Percentiles rank a stretch among this genome's conserved stretches.
Evolutionary conservation across 345 rosid species (phyloP).

Genomic region (Camelina sativa): DNA sequence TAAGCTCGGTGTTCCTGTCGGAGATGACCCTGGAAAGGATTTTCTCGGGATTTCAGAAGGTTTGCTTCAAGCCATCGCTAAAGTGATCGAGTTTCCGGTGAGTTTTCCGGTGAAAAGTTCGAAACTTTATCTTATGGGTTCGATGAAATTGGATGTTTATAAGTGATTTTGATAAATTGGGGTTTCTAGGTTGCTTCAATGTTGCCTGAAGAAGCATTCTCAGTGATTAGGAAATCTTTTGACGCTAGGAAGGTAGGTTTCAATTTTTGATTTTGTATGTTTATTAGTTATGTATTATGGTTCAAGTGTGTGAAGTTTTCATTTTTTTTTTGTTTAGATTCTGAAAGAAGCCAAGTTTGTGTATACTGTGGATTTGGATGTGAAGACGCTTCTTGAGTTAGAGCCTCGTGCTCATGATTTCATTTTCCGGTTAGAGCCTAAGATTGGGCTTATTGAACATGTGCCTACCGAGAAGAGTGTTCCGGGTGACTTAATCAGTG

Average conservation of each 20-base stretch:
- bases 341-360: conserved; percentile 89
- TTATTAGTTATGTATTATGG: background rate
- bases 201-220: conserved; percentile 83
- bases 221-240: conserved; percentile 83
- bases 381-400: conserved; percentile 64
- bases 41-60: conserved; percentile 64
- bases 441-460: conserved; percentile 74
- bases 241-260: conserved; percentile 86
- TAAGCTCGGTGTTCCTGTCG: conserved; percentile 71
- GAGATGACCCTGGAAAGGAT: conserved; percentile 89
- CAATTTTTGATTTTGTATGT: background rate
- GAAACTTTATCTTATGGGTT: conserved; percentile 12
- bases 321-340: conserved; percentile 54
- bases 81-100: conserved; percentile 85
- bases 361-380: conserved; percentile 88
- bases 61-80: conserved; percentile 78
- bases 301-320: conserved; percentile 32
- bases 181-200: conserved; percentile 76
- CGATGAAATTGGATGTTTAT: background rate
- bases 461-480: conserved; percentile 46
- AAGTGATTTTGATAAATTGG: background rate
- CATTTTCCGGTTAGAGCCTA: conserved; percentile 70
- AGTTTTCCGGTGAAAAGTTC: conserved; percentile 13
- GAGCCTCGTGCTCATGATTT: conserved; percentile 92
- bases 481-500: conserved; percentile 60